Evolutionary conservation across 805 yeast species (phyloP), one percentile per base, ranked within the genome.

Genomic region (Wickerhamiella azyma): DNA sequence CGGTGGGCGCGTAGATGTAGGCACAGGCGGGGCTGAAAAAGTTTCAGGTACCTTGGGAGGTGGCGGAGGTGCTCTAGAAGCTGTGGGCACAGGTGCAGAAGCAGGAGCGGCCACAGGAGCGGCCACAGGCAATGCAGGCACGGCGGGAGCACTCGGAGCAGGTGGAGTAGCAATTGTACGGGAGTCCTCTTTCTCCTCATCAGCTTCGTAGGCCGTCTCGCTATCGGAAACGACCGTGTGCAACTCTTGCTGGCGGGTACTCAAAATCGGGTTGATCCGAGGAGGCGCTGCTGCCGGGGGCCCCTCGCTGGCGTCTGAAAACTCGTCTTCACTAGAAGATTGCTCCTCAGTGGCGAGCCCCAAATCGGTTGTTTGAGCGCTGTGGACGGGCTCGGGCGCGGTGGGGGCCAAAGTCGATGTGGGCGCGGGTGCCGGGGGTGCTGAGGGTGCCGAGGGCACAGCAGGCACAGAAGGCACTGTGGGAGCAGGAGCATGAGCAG

Each of bases 191-290:
- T 8, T 16, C 32, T 39, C 41, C 29, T 42, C 45, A 14, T 42
- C 45, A 14, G 45, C 45, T 9, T 42, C 45, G 32, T 42, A 42
- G 3, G 40, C 44, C 3, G 44, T 41, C 37, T 41, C 44, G 5
- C 30, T 13, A 14, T 41, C 44, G 13, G 44, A 41, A 24, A 10
- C 18, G 21, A 29, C 38, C 8, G 21, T 29, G 21, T 40, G 43
- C 2, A 41, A 24, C 19, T 29, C 37, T n/a, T 40, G 43, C 28
- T 33, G 44, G 14, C 41, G 41, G 13, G 26, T 13, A 8, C 24
- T 39, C 9, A 8, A 35, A n/a, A 18, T 32, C 26, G 24, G 21
- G 24, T 37, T 30, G 9, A 3, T 11, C 2, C 11, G 43, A n/a
- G 16, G 32, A 10, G 9, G 21, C 16, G 19, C 38, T 2, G 19